phyloP scores from a whole-genome alignment of 768 basidiomycete species.

The Punctularia strigosozonata region DNA sequence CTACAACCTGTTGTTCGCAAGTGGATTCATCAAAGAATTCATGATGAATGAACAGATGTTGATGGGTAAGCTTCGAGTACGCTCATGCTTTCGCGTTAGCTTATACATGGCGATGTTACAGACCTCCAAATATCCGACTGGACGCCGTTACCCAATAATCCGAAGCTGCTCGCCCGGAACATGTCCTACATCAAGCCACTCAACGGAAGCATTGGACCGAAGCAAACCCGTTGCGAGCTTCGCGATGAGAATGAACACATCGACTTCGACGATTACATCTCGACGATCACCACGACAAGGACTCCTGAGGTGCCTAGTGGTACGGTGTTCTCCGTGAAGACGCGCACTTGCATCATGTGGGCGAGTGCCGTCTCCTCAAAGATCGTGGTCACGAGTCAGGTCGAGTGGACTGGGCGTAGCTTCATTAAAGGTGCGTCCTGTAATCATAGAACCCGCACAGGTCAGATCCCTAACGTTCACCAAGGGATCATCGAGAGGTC shows the following conservation, averaged over 20 bases:
- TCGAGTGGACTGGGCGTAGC: conserved; percentile 94
- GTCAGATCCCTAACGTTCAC: conserved; percentile 2
- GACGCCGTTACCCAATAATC: conserved; percentile 52
- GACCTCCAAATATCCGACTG: conserved; percentile 96
- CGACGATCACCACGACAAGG: conserved; percentile 78
- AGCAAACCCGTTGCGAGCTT: conserved; percentile 92
- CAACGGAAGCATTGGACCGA: conserved; percentile 80
- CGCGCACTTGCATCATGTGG: conserved; percentile 92
- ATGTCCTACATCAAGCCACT: conserved; percentile 97
- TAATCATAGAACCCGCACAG: neutral
- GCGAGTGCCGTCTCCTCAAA: conserved; percentile 66
- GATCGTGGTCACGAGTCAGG: conserved; percentile 79
- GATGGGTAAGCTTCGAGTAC: conserved; percentile 41
- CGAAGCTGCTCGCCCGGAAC: conserved; percentile 68
- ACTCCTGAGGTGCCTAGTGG: conserved; percentile 96
- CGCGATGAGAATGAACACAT: conserved; percentile 70
- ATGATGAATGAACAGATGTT: conserved; percentile 84
- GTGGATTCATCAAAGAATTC: conserved; percentile 92
- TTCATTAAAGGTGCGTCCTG: conserved; percentile 74
- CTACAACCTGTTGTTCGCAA: conserved; percentile 91
- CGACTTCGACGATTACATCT: conserved; percentile 77
- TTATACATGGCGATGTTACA: conserved; percentile 17
- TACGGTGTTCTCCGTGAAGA: conserved; percentile 87
- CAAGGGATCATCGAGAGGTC: conserved; percentile 89
- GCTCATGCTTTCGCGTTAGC: neutral